These are phyloP conservation scores for Lepidium didymum DNA, from an alignment of 345 rosid genomes.

Conservation along the genomic window DNA sequence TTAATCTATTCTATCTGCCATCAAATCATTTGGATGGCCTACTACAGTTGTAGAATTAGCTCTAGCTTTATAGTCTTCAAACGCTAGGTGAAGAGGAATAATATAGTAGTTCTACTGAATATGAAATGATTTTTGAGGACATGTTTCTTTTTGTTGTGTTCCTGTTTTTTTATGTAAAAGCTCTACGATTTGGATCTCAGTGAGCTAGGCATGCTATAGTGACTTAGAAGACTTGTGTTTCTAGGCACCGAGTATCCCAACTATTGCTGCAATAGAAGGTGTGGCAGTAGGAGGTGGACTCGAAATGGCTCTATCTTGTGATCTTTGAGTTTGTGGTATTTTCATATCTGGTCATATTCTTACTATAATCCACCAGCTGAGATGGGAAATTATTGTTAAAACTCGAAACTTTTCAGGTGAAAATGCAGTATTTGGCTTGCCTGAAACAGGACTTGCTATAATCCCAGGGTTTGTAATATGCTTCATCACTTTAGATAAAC, in stretches of 20 bases:
- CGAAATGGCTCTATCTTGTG: constrained; percentile 92
- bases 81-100: background rate
- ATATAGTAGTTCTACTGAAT: background rate
- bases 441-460: constrained; percentile 96
- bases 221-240: constrained; percentile 14
- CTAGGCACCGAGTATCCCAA: constrained; percentile 67
- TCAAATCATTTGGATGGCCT: background rate
- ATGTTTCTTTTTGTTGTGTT: background rate
- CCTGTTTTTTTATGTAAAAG: background rate
- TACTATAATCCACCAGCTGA: background rate
- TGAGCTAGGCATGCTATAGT: background rate
- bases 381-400: background rate
- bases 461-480: constrained; percentile 64
- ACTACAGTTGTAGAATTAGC: background rate
- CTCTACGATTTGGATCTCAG: background rate
- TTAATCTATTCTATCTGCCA: background rate
- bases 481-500: background rate
- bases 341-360: background rate
- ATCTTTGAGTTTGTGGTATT: constrained; percentile 84
- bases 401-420: constrained; percentile 43
- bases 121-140: background rate
- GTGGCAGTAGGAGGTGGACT: constrained; percentile 96
- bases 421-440: constrained; percentile 74
- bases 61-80: background rate
- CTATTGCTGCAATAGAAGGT: constrained; percentile 88